Percentiles rank a stretch among this genome's conserved stretches.
phyloP scores from a whole-genome alignment of 805 yeast species.

The Spathaspora passalidarum region DNA sequence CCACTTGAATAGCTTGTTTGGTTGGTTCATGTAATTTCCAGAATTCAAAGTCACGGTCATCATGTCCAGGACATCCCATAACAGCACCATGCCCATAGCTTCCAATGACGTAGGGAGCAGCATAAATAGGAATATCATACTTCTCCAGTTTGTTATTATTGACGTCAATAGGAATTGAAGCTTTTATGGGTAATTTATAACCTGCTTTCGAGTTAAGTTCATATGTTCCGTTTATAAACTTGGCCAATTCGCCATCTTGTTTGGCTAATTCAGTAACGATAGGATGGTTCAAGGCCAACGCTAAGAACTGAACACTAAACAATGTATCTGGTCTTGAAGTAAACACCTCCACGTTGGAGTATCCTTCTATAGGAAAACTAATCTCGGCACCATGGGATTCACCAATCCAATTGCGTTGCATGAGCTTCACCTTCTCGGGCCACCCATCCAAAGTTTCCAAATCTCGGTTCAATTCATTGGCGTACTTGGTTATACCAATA shows the following conservation, averaged over 20 bases:
- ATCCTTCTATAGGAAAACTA: constrained; percentile 37
- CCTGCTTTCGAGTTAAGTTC: constrained; percentile 49
- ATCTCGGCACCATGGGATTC: constrained; percentile 78
- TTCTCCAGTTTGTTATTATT: constrained; percentile 12
- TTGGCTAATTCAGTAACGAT: constrained; percentile 41
- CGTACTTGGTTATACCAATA: constrained; percentile 81
- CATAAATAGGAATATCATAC: constrained; percentile 66
- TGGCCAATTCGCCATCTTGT: constrained; percentile 36
- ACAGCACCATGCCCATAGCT: constrained; percentile 91
- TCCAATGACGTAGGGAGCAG: constrained; percentile 86
- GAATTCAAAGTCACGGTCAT: constrained; percentile 75
- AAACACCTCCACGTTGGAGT: constrained; percentile 48
- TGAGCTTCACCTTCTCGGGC: constrained; percentile 85
- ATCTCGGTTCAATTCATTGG: constrained; percentile 64
- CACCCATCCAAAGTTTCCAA: constrained; percentile 60
- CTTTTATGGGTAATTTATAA: constrained; percentile 44
- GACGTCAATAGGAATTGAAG: constrained; percentile 58
- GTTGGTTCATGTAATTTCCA: constrained; percentile 65
- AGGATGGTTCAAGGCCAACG: constrained; percentile 72
- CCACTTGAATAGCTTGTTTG: constrained; percentile 38
- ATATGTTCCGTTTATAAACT: constrained; percentile 45
- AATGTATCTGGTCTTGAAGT: constrained; percentile 92
- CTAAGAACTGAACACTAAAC: constrained; percentile 77
- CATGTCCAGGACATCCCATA: constrained; percentile 98
- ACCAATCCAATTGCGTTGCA: constrained; percentile 97